Evolutionary conservation across 2,329 filamentous ascomycete species (phyloP).

Genomic region (Ramularia collo-cygni): DNA sequence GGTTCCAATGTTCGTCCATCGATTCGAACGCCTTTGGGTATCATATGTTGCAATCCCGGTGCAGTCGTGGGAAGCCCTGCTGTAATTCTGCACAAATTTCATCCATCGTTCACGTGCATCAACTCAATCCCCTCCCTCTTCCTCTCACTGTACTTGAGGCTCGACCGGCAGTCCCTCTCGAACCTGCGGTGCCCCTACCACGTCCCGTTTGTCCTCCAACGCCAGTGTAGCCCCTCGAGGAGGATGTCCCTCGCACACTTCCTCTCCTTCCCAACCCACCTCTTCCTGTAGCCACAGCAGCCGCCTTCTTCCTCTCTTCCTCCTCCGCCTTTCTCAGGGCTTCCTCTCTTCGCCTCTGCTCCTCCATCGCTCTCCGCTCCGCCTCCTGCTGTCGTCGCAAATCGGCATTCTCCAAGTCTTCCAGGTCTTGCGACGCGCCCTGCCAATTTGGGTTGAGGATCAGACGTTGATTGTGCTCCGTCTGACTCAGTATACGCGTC

Average conservation of each 20-base stretch:
- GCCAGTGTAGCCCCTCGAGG: conserved; percentile 34
- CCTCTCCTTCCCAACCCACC: conserved; percentile 28
- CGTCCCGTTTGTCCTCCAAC: conserved; percentile 42
- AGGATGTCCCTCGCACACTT: conserved; percentile 25
- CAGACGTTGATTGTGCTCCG: conserved; percentile 91
- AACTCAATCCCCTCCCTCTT: conserved; percentile 27
- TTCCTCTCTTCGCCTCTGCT: conserved; percentile 66
- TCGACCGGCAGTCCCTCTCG: conserved; percentile 40
- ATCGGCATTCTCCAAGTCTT: conserved; percentile 79
- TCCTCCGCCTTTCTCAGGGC: conserved; percentile 47
- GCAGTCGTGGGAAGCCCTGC: too few relatives aligned
- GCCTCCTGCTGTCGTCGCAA: conserved; percentile 66
- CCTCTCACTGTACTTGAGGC: conserved; percentile 30
- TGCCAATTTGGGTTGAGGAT: conserved; percentile 86
- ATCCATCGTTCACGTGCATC: too few relatives aligned
- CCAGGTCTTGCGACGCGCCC: conserved; percentile 76
- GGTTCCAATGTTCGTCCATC: too few relatives aligned
- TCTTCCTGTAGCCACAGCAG: conserved; percentile 37
- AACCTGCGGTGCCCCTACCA: conserved; percentile 45
- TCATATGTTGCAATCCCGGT: too few relatives aligned
- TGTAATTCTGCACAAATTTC: too few relatives aligned
- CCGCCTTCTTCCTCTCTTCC: conserved; percentile 50
- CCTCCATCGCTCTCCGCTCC: conserved; percentile 68
- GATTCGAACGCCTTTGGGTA: too few relatives aligned
- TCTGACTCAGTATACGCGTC: conserved; percentile 93